Evolutionary conservation across 2,329 filamentous ascomycete species (phyloP), one percentile per base, ranked within the genome.

Genomic region (Aspergillus glaucus): DNA sequence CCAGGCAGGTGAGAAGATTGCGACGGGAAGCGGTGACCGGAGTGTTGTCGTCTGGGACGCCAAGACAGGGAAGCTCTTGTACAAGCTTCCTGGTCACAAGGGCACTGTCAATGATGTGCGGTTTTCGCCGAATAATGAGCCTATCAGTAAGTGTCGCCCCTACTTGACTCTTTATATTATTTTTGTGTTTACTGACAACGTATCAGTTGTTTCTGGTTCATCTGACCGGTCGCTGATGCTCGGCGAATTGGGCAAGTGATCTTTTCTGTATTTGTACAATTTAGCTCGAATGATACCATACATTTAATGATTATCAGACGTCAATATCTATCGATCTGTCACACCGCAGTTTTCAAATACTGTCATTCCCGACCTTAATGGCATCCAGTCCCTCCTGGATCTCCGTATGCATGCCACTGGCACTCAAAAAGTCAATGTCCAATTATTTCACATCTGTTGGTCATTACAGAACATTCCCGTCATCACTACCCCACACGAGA

Each of bases 71-170:
- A 97, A 94, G 74, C 76, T 98, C 59, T 69, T 95, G 55, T 94
- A 96, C 72, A 97, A 97, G 72, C 77, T 98, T 46, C 93, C 93
- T 1, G 93, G 93, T 1, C 93, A 98, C 68, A 93, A 90, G 71
- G 93, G 92, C 30, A 88, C 88, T 0, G 93, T 97, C 45, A 98
- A 97, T 66, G 90, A 92, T 66, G 92, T 92, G 47, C 86, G 94
- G 58, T 94, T 98, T 65, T 86, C 88, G 44, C 90, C 92, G 4
- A 80, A 81, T 36, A 82, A 86, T 52, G 90, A 96, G 60, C 89
- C 90, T 17, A 87, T 96, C 53, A 80, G 91, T 95, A 79, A 84
- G 88, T 83, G 12, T 17, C 48, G 24, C 2, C 12, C 44, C 19
- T 30, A 40, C 30, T 21, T 26, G 44, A 24, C 28, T 37, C n/a